Conservation (phyloP, 768 basidiomycete species). For the Naganishia friedmannii region DNA sequence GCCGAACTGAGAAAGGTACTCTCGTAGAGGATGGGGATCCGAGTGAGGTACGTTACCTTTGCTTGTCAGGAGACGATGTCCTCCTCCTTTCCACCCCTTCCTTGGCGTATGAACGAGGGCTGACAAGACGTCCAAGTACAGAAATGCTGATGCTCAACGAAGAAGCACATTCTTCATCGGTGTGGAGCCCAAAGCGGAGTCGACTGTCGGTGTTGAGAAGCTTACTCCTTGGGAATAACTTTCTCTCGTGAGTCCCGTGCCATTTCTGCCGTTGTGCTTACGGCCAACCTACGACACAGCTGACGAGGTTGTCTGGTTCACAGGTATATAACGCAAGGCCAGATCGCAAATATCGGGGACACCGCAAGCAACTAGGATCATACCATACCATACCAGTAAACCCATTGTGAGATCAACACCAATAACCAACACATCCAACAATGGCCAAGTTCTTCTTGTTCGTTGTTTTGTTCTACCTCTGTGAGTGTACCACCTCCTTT, state of each 20-base stretch:
- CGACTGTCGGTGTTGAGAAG: neutral
- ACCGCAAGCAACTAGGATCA: neutral
- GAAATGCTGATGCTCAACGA: neutral
- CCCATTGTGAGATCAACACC: neutral
- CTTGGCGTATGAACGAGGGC: neutral
- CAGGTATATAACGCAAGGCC: neutral
- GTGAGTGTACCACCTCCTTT: neutral
- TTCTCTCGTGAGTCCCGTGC: neutral
- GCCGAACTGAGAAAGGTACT: neutral
- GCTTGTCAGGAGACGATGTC: neutral
- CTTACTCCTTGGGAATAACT: neutral
- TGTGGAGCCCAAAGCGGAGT: neutral
- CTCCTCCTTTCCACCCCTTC: neutral
- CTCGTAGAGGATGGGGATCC: no score
- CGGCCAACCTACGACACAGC: no score
- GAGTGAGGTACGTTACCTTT: no score
- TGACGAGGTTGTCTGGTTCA: neutral
- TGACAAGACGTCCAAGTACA: constrained; percentile 4
- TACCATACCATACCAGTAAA: neutral
- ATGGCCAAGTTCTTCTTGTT: neutral
- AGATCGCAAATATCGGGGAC: neutral
- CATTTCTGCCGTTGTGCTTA: neutral
- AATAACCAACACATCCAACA: neutral
- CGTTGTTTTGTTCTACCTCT: neutral
- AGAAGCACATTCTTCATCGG: neutral